Evolutionary conservation across 2,329 filamentous ascomycete genomes (phyloP), one percentile per base, ranked within the genome.

Genomic region (Bimuria novae-zelandiae): DNA sequence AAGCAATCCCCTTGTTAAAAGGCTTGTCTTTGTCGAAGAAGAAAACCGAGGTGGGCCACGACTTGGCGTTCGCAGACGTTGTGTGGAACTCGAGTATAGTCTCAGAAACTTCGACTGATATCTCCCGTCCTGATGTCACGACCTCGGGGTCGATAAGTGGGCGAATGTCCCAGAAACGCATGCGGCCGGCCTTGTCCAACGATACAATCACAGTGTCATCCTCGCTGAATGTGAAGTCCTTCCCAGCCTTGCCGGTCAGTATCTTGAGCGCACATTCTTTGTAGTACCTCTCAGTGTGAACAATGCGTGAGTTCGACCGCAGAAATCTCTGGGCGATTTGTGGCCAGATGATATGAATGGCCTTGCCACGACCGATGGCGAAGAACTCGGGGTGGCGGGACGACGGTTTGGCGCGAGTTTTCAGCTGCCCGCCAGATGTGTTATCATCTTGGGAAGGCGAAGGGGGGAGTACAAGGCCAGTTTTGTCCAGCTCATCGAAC

Each of bases 111-210:
- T 96, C 91, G 42, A 91, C 79, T 1, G 85, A 75, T 21, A 71
- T 75, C 46, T 77, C 75, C 41, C 54, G 61, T 35, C 70, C 64
- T 19, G 75, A 71, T 42, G 74, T 73, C 16, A 79, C 75, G 52
- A 77, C 78, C 17, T 76, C 72, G 27, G 75, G 75, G 46, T 81
- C 76, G 7, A 81, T 88, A 51, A 97, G 82, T 55, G 89, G 85
- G 54, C 89, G 89, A 61, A 97, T 90, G 73, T 99, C 94, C 95
- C 94, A 99, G 80, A 99, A 97, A 76, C 96, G 94, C 77, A 97
- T 88, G 56, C 91, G 88, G 42, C 94, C 95, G 54, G 92, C 93
- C 79, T 99, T 99, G 75, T 99, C 95, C 47, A 99, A 84, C 43
- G 93, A 97, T 41, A 95, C 92, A 63, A 99, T 91, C 35, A 93